Base-by-base conservation (phyloP, 306 rosid genomes). In the Inga leiocalycina region DNA sequence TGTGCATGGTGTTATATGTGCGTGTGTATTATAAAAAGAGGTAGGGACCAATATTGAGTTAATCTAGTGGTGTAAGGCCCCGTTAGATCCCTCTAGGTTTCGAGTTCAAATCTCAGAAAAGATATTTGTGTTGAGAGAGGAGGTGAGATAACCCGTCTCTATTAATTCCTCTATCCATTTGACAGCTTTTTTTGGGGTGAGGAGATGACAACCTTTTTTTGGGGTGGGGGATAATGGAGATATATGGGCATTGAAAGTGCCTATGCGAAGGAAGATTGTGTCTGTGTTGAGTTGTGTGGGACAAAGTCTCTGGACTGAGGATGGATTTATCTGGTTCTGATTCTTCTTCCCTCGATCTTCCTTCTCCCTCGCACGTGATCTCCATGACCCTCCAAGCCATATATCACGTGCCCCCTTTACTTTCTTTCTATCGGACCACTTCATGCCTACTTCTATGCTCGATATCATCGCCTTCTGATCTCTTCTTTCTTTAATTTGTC, bases 331-430 rank as follows among this genome's bases (percentile, higher is more conserved):
- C 72, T 43, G 76, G 54, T 54, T 32, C 35, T 52, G 45, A 16
- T 69, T 71, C 37, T 45, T 22, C 37, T 69, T 9, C 41, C 22
- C 41, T 37, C 41, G 7, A 37, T 64, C 48, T 44, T 19, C 2
- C 57, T 24, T 12, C 27, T 30, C 8, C 3, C 9, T 19, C 64
- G 86, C 77, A 76, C 80, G 84, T 76, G 84, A 71, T 62, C 75
- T 74, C 71, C 52, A 71, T 66, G 79, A n/a, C 41, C 15, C 49
- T 85, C 79, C 66, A 61, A 43, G 56, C 57, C 72, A 11, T 54
- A 71, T 9, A 48, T 74, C 79, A 82, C 65, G 81, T 69, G 77
- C 77, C 77, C 7, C 59, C 51, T 39, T 83, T 46, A 46, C 48
- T 43, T 56, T n/a, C 74, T n/a, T 24, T 17, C 20, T 39, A 16